phyloP scores from a whole-genome alignment of 1,139 yeast genomes.

The Geotrichum aggregatum region DNA sequence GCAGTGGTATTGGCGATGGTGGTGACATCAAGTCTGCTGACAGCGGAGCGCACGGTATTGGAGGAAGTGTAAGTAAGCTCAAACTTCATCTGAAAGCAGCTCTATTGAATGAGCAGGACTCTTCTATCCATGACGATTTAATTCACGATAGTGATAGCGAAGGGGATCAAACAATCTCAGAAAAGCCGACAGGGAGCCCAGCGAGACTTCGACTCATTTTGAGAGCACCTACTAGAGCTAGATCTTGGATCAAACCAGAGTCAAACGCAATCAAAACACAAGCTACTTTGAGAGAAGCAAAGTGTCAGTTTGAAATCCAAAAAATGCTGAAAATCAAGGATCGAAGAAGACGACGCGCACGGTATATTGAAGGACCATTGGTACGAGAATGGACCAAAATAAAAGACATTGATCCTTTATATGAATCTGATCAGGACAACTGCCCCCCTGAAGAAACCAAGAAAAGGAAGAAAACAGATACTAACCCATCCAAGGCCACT shows the following conservation, averaged over 20 bases:
- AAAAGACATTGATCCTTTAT: conserved; percentile 34
- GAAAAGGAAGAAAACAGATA: not conserved
- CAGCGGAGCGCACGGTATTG: too few species aligned
- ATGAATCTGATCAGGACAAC: conserved; percentile 32
- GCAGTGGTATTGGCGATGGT: too few species aligned
- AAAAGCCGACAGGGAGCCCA: not conserved
- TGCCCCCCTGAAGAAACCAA: not conserved
- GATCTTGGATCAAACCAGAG: not conserved
- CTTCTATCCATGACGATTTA: too few species aligned
- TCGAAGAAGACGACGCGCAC: conserved; percentile 26
- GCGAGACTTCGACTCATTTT: conserved; percentile 9
- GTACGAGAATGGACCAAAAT: conserved; percentile 33
- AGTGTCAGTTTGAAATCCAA: conserved; percentile 26
- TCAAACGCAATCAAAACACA: conserved; percentile 3
- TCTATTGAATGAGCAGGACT: too few species aligned
- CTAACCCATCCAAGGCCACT: not conserved
- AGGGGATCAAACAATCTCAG: conserved; percentile 1
- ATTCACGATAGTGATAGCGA: not conserved
- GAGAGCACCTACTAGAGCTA: conserved; percentile 8
- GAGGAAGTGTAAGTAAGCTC: too few species aligned
- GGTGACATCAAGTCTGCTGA: too few species aligned
- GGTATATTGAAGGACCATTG: conserved; percentile 31
- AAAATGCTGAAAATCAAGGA: conserved; percentile 28
- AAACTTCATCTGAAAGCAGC: too few species aligned
- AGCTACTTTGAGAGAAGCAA: conserved; percentile 8